Conservation (phyloP, 768 basidiomycete genomes). For the Tylopilus sp. region DNA sequence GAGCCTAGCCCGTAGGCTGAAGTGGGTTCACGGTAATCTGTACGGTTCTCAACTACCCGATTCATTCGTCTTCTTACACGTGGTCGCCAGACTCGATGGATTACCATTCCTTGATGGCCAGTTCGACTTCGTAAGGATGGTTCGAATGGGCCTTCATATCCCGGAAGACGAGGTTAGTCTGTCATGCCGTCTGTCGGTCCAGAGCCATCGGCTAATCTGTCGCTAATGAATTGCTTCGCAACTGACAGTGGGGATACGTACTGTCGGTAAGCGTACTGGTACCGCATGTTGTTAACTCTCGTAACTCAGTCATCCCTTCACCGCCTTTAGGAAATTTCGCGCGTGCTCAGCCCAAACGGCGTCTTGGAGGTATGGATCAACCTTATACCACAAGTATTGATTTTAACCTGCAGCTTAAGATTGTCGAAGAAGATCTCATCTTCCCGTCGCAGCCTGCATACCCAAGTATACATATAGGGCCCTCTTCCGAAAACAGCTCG, state of each 20-base stretch:
- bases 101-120: slow-evolving; percentile 54
- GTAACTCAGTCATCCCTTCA: slow-evolving; percentile 15
- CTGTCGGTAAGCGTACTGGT: slow-evolving; percentile 46
- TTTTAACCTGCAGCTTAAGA: slow-evolving; percentile 35
- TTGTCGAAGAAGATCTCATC: slow-evolving; percentile 71
- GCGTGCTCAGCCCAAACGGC: slow-evolving; percentile 61
- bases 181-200: not conserved
- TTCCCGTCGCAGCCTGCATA: slow-evolving; percentile 47
- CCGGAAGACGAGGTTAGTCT: slow-evolving; percentile 66
- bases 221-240: slow-evolving; percentile 17
- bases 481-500: slow-evolving; percentile 23
- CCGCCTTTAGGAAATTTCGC: slow-evolving; percentile 54
- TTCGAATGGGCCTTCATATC: slow-evolving; percentile 60
- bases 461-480: slow-evolving; percentile 4
- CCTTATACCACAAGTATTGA: not conserved
- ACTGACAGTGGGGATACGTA: slow-evolving; percentile 57
- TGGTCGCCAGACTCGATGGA: slow-evolving; percentile 51
- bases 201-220: not conserved
- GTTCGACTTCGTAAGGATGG: slow-evolving; percentile 68
- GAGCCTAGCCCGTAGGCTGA: slow-evolving; percentile 46
- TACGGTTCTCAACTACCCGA: slow-evolving; percentile 29
- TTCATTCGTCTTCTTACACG: slow-evolving; percentile 5
- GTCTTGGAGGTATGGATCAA: slow-evolving; percentile 53
- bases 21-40: slow-evolving; percentile 72
- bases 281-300: slow-evolving; percentile 8